Percentiles rank a stretch among this genome's conserved stretches.
Evolutionary conservation across 352 stramenopile species (phyloP).

Genomic region (Pythium periplocum): DNA sequence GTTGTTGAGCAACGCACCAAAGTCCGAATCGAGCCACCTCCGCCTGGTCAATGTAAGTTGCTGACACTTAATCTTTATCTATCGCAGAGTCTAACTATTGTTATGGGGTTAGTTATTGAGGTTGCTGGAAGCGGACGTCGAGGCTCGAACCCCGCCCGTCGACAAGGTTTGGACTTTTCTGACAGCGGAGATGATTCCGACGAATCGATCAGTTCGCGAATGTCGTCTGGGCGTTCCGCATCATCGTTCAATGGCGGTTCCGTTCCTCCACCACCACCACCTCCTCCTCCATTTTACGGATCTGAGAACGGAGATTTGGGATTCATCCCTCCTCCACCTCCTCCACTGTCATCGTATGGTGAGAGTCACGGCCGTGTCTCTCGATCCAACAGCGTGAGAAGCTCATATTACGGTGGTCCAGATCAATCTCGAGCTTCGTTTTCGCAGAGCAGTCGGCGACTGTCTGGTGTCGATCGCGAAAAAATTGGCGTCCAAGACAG

Average conservation of each 20-base stretch:
- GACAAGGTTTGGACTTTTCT: slow-evolving; percentile 27
- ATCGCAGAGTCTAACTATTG: not conserved
- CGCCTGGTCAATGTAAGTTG: slow-evolving; percentile 71
- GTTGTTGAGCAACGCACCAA: slow-evolving; percentile 56
- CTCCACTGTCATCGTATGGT: slow-evolving; percentile 2
- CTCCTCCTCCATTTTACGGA: slow-evolving; percentile 24
- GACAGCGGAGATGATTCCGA: slow-evolving; percentile 49
- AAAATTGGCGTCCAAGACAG: slow-evolving; percentile 49
- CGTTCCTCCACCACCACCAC: slow-evolving; percentile 34
- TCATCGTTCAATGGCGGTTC: slow-evolving; percentile 19
- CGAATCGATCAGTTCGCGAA: slow-evolving; percentile 39
- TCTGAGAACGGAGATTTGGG: too few relatives aligned
- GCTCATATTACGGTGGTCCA: slow-evolving; percentile 32
- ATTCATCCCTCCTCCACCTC: slow-evolving; percentile 22
- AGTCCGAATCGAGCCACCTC: slow-evolving; percentile 64
- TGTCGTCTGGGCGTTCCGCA: slow-evolving; percentile 40
- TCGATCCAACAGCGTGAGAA: slow-evolving; percentile 49
- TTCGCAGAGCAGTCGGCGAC: slow-evolving; percentile 29
- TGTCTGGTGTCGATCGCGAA: slow-evolving; percentile 32
- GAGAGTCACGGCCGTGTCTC: slow-evolving; percentile 26
- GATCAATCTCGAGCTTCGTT: slow-evolving; percentile 35
- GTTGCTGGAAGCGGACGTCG: slow-evolving; percentile 14
- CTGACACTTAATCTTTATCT: not conserved
- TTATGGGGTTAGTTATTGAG: slow-evolving; percentile 42
- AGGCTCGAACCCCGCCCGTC: slow-evolving; percentile 16